These are phyloP conservation scores for Blastobotrys indianensis DNA, from an alignment of 1,139 yeast species.

Conservation along the genomic window DNA sequence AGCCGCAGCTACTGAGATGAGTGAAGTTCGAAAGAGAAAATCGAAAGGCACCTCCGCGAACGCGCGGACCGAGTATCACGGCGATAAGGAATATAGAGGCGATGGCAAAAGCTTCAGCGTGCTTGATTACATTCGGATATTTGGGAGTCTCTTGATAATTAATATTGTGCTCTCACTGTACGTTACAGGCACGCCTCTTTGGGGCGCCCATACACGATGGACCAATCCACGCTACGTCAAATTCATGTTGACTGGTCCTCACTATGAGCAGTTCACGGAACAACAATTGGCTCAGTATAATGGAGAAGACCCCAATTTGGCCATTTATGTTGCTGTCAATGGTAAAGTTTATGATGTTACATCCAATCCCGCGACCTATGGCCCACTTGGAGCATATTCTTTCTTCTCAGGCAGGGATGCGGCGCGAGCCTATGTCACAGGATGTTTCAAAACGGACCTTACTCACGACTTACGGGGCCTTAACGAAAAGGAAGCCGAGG, in stretches of 20 bases:
- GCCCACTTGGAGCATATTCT: slow-evolving; percentile 58
- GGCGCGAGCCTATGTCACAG: slow-evolving; percentile 72
- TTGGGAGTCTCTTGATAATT: slow-evolving; percentile 34
- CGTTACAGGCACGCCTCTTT: slow-evolving; percentile 33
- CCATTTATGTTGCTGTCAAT: slow-evolving; percentile 59
- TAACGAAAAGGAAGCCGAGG: slow-evolving; percentile 30
- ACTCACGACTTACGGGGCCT: slow-evolving; percentile 69
- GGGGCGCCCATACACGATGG: slow-evolving; percentile 47
- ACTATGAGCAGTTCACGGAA: slow-evolving; percentile 38
- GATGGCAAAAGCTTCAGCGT: slow-evolving; percentile 6
- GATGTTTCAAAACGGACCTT: slow-evolving; percentile 54
- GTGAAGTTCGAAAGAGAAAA: slow-evolving; percentile 5
- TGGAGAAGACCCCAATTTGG: slow-evolving; percentile 47
- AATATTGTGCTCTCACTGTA: slow-evolving; percentile 40
- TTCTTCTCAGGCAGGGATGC: slow-evolving; percentile 64
- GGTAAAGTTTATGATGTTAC: slow-evolving; percentile 71
- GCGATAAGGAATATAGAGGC: slow-evolving; percentile 4
- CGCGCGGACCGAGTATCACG: slow-evolving; percentile 5
- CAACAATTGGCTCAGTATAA: slow-evolving; percentile 46
- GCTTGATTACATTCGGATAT: slow-evolving; percentile 7
- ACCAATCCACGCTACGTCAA: slow-evolving; percentile 42
- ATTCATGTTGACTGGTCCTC: slow-evolving; percentile 26
- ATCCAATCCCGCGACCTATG: slow-evolving; percentile 49
- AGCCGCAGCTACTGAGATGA: neutral
- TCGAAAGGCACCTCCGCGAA: neutral